phyloP scores from a whole-genome alignment of 768 basidiomycete genomes.

The Tulasnella sp. region DNA sequence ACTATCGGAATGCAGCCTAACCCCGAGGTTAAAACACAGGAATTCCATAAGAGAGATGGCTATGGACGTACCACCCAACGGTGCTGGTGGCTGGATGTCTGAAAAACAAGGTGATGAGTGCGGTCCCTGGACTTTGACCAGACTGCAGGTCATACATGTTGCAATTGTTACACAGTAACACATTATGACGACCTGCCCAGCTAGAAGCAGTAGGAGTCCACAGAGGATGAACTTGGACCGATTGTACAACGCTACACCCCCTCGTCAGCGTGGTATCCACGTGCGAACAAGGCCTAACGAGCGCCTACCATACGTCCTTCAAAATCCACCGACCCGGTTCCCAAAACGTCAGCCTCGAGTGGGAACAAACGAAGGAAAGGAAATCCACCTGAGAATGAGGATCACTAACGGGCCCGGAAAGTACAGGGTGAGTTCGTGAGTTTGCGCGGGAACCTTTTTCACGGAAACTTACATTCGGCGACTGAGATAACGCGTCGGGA shows the following conservation, averaged over 20 bases:
- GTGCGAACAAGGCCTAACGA: neutral
- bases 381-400: constrained; percentile 5
- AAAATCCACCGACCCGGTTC: too few relatives aligned
- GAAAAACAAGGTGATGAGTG: neutral
- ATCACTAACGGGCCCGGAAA: neutral
- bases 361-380: too few relatives aligned
- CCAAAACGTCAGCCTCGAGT: too few relatives aligned
- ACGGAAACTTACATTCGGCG: constrained; percentile 4
- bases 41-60: too few relatives aligned
- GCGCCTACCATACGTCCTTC: constrained; percentile 1
- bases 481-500: neutral
- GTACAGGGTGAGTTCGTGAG: neutral
- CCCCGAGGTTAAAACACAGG: too few relatives aligned
- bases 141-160: neutral
- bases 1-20: too few relatives aligned
- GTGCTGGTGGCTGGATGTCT: neutral
- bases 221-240: neutral
- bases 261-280: too few relatives aligned
- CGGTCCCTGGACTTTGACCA: neutral
- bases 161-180: neutral
- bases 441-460: neutral
- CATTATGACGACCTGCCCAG: neutral
- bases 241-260: neutral
- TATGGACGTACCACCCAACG: neutral
- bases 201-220: neutral